Evolutionary conservation across 2,329 filamentous ascomycete genomes (phyloP), one percentile per base, ranked within the genome.

Genomic region (Epichloe baconii): DNA sequence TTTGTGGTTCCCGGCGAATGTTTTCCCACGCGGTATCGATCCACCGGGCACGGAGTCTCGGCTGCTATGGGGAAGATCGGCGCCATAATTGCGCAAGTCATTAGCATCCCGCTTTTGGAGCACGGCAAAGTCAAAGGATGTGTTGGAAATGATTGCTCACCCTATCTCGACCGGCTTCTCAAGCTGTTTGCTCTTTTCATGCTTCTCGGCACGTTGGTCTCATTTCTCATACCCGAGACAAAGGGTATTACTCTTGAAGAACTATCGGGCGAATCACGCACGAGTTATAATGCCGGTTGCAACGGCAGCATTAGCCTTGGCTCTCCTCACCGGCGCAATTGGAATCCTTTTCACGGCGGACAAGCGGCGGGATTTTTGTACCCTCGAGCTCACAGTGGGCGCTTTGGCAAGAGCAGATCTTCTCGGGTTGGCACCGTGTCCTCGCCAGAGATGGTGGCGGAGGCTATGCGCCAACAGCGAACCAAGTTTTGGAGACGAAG

Each of bases 141-240:
- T 53, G 68, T 71, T 19, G 75, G 76, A 0, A 72, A 66, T 1
- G 60, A 60, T 7, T 78, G 76, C 56, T 69, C 71, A 1, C 73
- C 75, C 0, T 85, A 83, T 77, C 74, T 90, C 50, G 77, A 86
- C 64, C 80, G 84, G 52, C 77, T 90, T 38, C 82, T 91, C 71
- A 76, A 88, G 63, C 84, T 89, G 38, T 89, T 87, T 65, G 84
- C 85, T 0, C 72, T 88, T 10, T 89, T 91, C 71, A 90, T 89
- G 86, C 72, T 90, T 5, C 75, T 77, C 48, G 87, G 87, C 37
- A 77, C 79, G 45, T 66, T 87, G 45, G 79, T 80, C 3, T 82
- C 82, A 1, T 69, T 89, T 3, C 68, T 91, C n/a, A 81, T 90
- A 21, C 85, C 85, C 0, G 86, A 89, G 68, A 89, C 83, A 0